phyloP scores from a whole-genome alignment of 768 basidiomycete genomes.

The Tricholoma saponaceum region DNA sequence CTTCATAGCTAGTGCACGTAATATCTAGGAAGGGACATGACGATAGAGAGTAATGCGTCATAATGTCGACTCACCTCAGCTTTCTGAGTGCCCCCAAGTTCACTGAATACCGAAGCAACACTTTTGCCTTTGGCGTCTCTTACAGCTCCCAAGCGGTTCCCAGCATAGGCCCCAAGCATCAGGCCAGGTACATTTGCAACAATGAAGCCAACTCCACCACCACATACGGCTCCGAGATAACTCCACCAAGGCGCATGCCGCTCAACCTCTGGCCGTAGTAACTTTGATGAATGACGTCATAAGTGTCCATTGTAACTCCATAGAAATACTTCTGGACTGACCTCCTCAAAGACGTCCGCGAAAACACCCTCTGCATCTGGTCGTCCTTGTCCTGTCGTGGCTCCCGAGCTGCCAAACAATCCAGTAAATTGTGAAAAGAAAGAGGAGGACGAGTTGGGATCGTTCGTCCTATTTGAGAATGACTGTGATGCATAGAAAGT shows the following conservation, averaged over 20 bases:
- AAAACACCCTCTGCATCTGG: slow-evolving; percentile 83
- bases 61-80: slow-evolving; percentile 63
- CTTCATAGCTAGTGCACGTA: slow-evolving; percentile 79
- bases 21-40: slow-evolving; percentile 45
- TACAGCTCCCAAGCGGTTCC: slow-evolving; percentile 87
- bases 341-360: slow-evolving; percentile 90
- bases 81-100: slow-evolving; percentile 74
- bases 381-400: slow-evolving; percentile 32
- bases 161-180: slow-evolving; percentile 81
- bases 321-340: slow-evolving; percentile 24
- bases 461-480: slow-evolving; percentile 46
- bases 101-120: slow-evolving; percentile 82
- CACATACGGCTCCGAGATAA: slow-evolving; percentile 68
- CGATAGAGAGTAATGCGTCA: neutral
- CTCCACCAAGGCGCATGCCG: slow-evolving; percentile 70
- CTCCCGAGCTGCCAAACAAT: slow-evolving; percentile 54
- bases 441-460: slow-evolving; percentile 62
- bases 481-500: slow-evolving; percentile 53
- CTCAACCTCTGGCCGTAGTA: slow-evolving; percentile 80
- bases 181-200: slow-evolving; percentile 82
- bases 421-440: slow-evolving; percentile 77
- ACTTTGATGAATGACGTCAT: slow-evolving; percentile 29
- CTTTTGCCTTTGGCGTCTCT: slow-evolving; percentile 94
- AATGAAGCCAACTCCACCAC: slow-evolving; percentile 61
- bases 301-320: neutral